A percentile compares a stretch with the other conserved stretches of the same genome.
Evolutionary conservation across 2,329 filamentous ascomycete genomes (phyloP).

Genomic region (Diaporthe citriasiana): DNA sequence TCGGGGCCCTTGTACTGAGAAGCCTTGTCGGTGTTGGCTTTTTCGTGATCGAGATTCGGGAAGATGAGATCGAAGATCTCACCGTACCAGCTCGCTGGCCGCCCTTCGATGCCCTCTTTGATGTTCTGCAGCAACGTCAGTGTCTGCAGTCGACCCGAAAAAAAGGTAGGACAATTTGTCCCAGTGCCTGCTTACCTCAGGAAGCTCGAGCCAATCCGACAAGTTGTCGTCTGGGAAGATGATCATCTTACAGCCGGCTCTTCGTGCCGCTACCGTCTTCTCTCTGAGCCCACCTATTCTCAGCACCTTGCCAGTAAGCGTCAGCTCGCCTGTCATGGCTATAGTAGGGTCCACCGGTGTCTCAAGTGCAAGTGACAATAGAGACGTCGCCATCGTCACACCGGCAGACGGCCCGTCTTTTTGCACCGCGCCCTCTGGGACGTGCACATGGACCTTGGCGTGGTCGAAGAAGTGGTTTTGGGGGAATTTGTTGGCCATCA

Average conservation of each 20-base stretch:
- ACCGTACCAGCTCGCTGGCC: slow-evolving; percentile 91
- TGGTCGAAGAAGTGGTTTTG: slow-evolving; percentile 97
- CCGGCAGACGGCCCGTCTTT: slow-evolving; percentile 96
- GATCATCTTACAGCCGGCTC: slow-evolving; percentile 92
- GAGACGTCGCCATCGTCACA: slow-evolving; percentile 97
- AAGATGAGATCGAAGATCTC: slow-evolving; percentile 96
- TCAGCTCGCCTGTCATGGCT: slow-evolving; percentile 98
- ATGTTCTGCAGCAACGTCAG: slow-evolving; percentile 79
- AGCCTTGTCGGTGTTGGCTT: slow-evolving; percentile 81
- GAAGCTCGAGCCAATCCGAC: slow-evolving; percentile 97
- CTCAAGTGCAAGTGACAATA: slow-evolving; percentile 88
- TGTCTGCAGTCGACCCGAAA: slow-evolving; percentile 2
- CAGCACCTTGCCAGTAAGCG: slow-evolving; percentile 95
- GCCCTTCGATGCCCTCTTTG: slow-evolving; percentile 94
- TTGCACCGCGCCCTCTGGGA: slow-evolving; percentile 93
- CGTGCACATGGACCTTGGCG: slow-evolving; percentile 94
- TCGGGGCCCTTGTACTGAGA: slow-evolving; percentile 67
- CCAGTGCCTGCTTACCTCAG: slow-evolving; percentile 79
- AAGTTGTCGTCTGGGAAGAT: slow-evolving; percentile 96
- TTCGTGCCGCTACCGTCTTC: slow-evolving; percentile 95
- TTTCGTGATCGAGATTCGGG: slow-evolving; percentile 79
- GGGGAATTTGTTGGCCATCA: slow-evolving; percentile 87
- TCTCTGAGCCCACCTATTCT: slow-evolving; percentile 94
- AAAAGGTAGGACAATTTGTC: slow-evolving; percentile 14
- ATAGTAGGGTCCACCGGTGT: slow-evolving; percentile 84